Evolutionary conservation across 768 basidiomycete species (phyloP).

Genomic region (Dentipellis sp.): DNA sequence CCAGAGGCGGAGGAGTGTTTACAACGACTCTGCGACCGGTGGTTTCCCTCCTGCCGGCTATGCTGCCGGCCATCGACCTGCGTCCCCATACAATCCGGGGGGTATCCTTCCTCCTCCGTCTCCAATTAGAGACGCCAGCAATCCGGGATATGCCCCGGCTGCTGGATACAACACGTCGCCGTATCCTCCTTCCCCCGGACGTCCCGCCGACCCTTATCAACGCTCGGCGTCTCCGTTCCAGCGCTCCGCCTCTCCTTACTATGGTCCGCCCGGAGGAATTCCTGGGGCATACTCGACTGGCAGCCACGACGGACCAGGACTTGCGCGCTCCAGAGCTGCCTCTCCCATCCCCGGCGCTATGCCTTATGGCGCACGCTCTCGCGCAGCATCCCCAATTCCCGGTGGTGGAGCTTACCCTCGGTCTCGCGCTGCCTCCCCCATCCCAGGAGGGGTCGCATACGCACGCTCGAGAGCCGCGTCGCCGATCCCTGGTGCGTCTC

Average conservation of each 20-base stretch:
- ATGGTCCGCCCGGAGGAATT: conserved; percentile 24
- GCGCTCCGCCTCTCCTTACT: conserved; percentile 27
- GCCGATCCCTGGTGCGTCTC: neutral
- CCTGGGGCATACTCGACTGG: conserved; percentile 4
- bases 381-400: conserved; percentile 48
- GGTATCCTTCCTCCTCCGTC: conserved; percentile 11
- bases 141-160: conserved; percentile 9
- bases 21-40: neutral
- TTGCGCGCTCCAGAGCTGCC: conserved; percentile 22
- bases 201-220: conserved; percentile 7
- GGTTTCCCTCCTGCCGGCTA: conserved; percentile 16
- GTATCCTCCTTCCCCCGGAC: conserved; percentile 5
- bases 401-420: conserved; percentile 20
- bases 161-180: conserved; percentile 1
- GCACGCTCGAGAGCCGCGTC: conserved; percentile 1
- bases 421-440: conserved; percentile 13
- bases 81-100: conserved; percentile 14
- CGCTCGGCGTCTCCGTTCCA: conserved; percentile 25
- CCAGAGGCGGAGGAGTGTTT: conserved; percentile 9
- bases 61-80: conserved; percentile 12
- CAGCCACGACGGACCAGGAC: conserved; percentile 31
- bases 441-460: conserved; percentile 5
- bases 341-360: conserved; percentile 28
- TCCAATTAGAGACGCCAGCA: neutral
- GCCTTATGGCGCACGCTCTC: conserved; percentile 16